Percentiles rank a stretch among this genome's conserved stretches.
phyloP scores from a whole-genome alignment of 2,329 filamentous ascomycete genomes.

The Pezicula neosporulosa region DNA sequence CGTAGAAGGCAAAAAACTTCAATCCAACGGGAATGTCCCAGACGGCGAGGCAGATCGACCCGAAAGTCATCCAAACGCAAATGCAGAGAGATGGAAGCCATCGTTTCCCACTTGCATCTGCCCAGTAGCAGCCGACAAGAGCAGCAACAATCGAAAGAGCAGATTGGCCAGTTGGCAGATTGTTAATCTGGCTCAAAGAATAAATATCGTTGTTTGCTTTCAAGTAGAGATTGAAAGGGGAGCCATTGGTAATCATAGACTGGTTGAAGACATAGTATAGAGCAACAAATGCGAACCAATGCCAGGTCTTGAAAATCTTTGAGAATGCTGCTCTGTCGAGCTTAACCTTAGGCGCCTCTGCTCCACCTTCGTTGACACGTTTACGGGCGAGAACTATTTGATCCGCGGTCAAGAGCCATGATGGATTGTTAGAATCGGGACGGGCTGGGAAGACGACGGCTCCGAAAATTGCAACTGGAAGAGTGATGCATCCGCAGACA shows the following conservation, averaged over 20 bases:
- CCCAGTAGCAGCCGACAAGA: slow-evolving; percentile 8
- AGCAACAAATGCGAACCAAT: slow-evolving; percentile 9
- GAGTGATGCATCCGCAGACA: slow-evolving; percentile 23
- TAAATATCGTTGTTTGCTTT: slow-evolving; percentile 7
- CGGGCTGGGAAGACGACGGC: slow-evolving; percentile 4
- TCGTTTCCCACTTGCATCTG: slow-evolving; percentile 8
- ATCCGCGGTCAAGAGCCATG: slow-evolving; percentile 6
- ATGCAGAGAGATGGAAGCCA: slow-evolving; percentile 7
- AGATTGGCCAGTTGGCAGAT: slow-evolving; percentile 5
- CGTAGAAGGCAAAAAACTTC: slow-evolving; percentile 30
- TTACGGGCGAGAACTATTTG: slow-evolving; percentile 2
- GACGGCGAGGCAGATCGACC: slow-evolving; percentile 24
- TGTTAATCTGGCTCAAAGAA: slow-evolving; percentile 7
- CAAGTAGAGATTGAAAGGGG: slow-evolving; percentile 7
- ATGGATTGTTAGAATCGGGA: slow-evolving; percentile 5
- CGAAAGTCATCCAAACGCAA: slow-evolving; percentile 17
- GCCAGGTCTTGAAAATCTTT: slow-evolving; percentile 7
- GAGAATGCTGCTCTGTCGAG: neutral
- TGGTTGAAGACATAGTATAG: slow-evolving; percentile 11
- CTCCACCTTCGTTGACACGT: slow-evolving; percentile 4
- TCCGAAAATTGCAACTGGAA: slow-evolving; percentile 9
- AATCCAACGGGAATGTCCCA: slow-evolving; percentile 27
- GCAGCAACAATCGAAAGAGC: slow-evolving; percentile 5
- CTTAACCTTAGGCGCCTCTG: slow-evolving; percentile 4
- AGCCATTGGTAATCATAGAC: slow-evolving; percentile 7